Evolutionary conservation across 1,284 basidiomycete genomes (phyloP), one percentile per base, ranked within the genome.

Genomic region (Fistulinella cinereoalba): DNA sequence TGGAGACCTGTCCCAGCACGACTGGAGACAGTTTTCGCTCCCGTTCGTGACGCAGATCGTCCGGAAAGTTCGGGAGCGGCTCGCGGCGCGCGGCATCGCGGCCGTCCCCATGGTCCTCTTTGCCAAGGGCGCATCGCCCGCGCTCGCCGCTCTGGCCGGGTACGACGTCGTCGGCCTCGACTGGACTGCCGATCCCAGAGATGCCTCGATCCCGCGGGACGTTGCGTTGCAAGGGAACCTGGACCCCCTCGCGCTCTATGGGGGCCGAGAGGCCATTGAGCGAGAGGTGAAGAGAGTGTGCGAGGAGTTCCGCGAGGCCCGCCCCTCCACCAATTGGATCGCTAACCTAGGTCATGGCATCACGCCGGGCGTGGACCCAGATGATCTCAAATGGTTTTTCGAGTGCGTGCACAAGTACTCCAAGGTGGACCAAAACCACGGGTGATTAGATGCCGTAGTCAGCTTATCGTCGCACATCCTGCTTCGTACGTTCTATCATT

Each of bases 321-420:
- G 78, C 6, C 71, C 76, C 38, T 54, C 71, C 10, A 75, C 75
- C 43, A 87, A 81, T 7, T 97, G 93, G 92, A 97, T 99, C 61
- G 90, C 90, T 22, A 99, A 99, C 70, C 72, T 99, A 27, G 97
- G 97, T 2, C 97, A 99, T 67, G 96, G 96, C 4, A 97, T 99
- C 57, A 95, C 92, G 10, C 93, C 93, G n/a, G 87, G 83, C n/a
- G 92, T 97, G 16, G 84, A 95, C 64, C 88, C 92, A 25, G 92
- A 95, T 50, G 91, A 95, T 67, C 74, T 95, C 69, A 75, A 77
- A 43, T 95, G 84, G 81, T 96, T 95, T 75, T 80, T 96, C 53
- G 80, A 96, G 68, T 92, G 92, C 61, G 82, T 96, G 33, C 89
- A 92, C 66, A 93, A 88, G 67, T 91, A 94, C 63, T 92, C 82